Conservation (phyloP, 176 grass and related monocot species). For the Lolium perenne region DNA sequence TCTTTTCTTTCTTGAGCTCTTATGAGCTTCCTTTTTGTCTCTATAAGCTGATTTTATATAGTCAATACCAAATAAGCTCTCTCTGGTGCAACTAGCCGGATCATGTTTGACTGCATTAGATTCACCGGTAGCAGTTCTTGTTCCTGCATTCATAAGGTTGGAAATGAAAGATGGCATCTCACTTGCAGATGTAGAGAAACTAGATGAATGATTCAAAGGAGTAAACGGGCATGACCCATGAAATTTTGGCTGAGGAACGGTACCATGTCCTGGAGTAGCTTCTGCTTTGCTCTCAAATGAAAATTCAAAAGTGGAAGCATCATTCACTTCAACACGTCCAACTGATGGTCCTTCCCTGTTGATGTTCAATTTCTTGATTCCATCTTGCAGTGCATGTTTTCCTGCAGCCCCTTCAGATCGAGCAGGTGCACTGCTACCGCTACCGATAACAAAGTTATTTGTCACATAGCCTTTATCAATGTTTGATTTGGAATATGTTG, state of each 20-base stretch:
- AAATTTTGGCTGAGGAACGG: conserved; percentile 43
- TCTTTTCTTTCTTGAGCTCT: conserved; percentile 63
- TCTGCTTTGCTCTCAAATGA: conserved; percentile 49
- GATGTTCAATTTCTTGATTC: conserved; percentile 70
- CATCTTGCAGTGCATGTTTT: conserved; percentile 58
- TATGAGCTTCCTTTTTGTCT: conserved; percentile 61
- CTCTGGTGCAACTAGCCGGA: conserved; percentile 49
- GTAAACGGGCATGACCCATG: conserved; percentile 25
- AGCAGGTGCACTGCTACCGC: conserved; percentile 21
- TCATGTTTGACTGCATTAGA: conserved; percentile 50
- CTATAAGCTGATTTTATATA: conserved; percentile 58
- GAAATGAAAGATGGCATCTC: conserved; percentile 49
- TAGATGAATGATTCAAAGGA: conserved; percentile 43
- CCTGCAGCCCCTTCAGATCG: conserved; percentile 35
- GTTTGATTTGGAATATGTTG: conserved; percentile 29
- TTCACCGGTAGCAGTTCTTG: conserved; percentile 27
- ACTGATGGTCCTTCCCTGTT: conserved; percentile 32
- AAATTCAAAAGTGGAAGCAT: conserved; percentile 39
- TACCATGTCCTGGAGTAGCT: conserved; percentile 13
- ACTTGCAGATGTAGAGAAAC: conserved; percentile 38
- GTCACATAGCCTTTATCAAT: conserved; percentile 18
- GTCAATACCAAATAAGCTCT: conserved; percentile 61
- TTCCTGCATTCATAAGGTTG: conserved; percentile 28
- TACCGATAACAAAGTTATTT: conserved; percentile 49
- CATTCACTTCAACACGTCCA: conserved; percentile 1